Evolutionary conservation across 257 asterid species (phyloP).

Genomic region (Primulina eburnea): DNA sequence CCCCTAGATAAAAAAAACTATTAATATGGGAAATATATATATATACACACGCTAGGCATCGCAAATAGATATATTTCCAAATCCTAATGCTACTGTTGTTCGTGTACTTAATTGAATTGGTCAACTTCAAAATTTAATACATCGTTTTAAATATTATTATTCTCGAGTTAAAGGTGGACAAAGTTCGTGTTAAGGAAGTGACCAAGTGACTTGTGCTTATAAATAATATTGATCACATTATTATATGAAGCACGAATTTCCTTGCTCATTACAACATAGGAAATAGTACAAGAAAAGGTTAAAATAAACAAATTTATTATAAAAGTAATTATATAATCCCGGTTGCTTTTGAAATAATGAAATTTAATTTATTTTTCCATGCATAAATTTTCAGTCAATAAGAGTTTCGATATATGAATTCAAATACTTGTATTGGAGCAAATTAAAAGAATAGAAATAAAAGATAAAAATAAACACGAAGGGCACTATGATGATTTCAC

Average conservation of each 20-base stretch:
- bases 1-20: slow-evolving; percentile 1
- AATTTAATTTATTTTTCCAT: too few relatives aligned
- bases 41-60: neutral
- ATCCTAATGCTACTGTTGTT: neutral
- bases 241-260: neutral
- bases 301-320: too few relatives aligned
- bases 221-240: too few relatives aligned
- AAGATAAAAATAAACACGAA: neutral
- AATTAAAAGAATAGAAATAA: too few relatives aligned
- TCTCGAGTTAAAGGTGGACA: neutral
- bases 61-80: too few relatives aligned
- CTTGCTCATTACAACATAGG: neutral
- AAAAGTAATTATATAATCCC: neutral
- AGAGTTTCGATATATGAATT: too few relatives aligned
- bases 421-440: too few relatives aligned
- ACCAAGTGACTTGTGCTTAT: neutral
- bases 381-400: too few relatives aligned
- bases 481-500: slow-evolving; percentile 15
- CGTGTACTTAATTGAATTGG: neutral
- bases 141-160: neutral
- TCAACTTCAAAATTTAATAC: neutral
- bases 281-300: neutral
- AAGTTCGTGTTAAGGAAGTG: neutral
- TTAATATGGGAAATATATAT: too few relatives aligned
- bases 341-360: neutral